These are phyloP conservation scores for Scheffersomyces cryptocercus DNA, from an alignment of 1,139 yeast species.

Conservation along the genomic window DNA sequence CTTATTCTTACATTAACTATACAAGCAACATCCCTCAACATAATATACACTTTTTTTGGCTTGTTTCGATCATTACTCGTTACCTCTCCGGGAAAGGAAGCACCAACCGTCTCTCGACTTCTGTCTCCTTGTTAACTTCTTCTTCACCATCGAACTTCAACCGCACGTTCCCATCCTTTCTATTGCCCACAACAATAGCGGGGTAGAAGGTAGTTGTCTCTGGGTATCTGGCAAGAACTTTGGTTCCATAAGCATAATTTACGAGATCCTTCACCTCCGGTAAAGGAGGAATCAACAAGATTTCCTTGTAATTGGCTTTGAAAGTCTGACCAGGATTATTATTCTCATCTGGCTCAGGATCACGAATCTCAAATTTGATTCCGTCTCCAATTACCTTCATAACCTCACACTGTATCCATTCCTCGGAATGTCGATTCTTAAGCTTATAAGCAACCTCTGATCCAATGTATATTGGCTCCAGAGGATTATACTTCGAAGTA, in stretches of 20 bases:
- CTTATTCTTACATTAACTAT: no score
- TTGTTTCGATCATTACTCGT: not conserved
- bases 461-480: slow-evolving; percentile 63
- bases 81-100: slow-evolving; percentile 64
- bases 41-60: no score
- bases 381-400: slow-evolving; percentile 78
- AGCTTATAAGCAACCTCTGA: slow-evolving; percentile 89
- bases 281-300: slow-evolving; percentile 69
- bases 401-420: slow-evolving; percentile 97
- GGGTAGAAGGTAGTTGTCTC: slow-evolving; percentile 97
- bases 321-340: slow-evolving; percentile 88
- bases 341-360: slow-evolving; percentile 96
- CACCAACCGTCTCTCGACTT: slow-evolving; percentile 82
- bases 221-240: slow-evolving; percentile 92
- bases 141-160: slow-evolving; percentile 95
- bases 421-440: slow-evolving; percentile 67
- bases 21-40: no score
- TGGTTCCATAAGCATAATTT: slow-evolving; percentile 71
- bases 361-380: slow-evolving; percentile 78
- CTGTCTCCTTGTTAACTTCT: slow-evolving; percentile 93
- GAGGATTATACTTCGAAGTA: slow-evolving; percentile 54
- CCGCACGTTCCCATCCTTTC: slow-evolving; percentile 74
- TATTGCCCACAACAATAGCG: slow-evolving; percentile 83
- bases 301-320: slow-evolving; percentile 78
- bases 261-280: slow-evolving; percentile 44